Evolutionary conservation across 805 yeast genomes (phyloP).

Genomic region (Sporopachydermia lactativora): DNA sequence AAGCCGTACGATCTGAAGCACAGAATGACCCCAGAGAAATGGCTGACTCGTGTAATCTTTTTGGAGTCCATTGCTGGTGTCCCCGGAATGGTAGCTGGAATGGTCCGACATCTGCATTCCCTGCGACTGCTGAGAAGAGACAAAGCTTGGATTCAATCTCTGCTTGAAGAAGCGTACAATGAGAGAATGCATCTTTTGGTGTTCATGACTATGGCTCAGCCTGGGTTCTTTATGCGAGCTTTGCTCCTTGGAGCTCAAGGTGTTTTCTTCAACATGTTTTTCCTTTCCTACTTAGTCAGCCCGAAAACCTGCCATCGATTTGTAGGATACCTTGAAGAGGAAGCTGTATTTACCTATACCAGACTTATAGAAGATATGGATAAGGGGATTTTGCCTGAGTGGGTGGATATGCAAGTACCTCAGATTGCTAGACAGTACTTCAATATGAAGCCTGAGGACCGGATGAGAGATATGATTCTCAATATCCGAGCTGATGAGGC

Average conservation of each 20-base stretch:
- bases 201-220: constrained; percentile 49
- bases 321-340: constrained; percentile 69
- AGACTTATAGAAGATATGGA: constrained; percentile 43
- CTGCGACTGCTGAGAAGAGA: constrained; percentile 48
- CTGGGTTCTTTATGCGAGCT: constrained; percentile 39
- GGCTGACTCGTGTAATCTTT: constrained; percentile 47
- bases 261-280: constrained; percentile 52
- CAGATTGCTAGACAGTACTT: constrained; percentile 51
- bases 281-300: constrained; percentile 38
- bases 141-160: constrained; percentile 62
- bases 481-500: constrained; percentile 66
- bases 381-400: constrained; percentile 32
- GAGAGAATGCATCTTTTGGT: constrained; percentile 68
- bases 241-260: constrained; percentile 56
- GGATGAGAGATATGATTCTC: constrained; percentile 43
- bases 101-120: constrained; percentile 53
- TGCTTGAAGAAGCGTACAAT: constrained; percentile 63
- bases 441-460: constrained; percentile 37
- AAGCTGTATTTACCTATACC: constrained; percentile 57
- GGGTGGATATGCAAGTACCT: constrained; percentile 33
- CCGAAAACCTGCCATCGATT: constrained; percentile 62
- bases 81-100: constrained; percentile 71
- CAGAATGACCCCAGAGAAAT: constrained; percentile 45
- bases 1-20: constrained; percentile 20
- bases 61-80: constrained; percentile 66